Evolutionary conservation across 306 rosid species (phyloP).

Genomic region (Sophora flavescens): DNA sequence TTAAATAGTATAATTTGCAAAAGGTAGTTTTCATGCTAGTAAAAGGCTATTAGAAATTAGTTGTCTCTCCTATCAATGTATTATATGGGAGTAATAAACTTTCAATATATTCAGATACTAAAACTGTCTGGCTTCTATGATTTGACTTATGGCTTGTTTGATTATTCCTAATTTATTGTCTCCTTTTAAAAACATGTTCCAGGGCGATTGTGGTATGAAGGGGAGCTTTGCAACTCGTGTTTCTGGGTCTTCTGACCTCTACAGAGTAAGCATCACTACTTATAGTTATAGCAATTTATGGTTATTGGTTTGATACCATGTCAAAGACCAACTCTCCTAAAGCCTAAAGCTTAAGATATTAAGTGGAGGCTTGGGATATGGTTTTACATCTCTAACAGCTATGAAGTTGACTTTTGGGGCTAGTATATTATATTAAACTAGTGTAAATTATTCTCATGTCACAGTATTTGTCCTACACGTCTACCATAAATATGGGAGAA

Average conservation of each 20-base stretch:
- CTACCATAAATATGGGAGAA: neutral
- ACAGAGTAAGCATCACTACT: slow-evolving; percentile 65
- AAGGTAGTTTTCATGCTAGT: slow-evolving; percentile 26
- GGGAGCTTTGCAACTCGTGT: slow-evolving; percentile 94
- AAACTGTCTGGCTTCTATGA: slow-evolving; percentile 17
- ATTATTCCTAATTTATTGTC: slow-evolving; percentile 29
- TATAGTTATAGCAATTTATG: slow-evolving; percentile 16
- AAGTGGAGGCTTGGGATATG: slow-evolving; percentile 21
- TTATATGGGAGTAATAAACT: slow-evolving; percentile 27
- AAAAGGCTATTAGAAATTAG: slow-evolving; percentile 3
- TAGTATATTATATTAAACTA: slow-evolving; percentile 31
- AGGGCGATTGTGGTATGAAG: slow-evolving; percentile 89
- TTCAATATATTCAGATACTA: neutral
- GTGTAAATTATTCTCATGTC: slow-evolving; percentile 1
- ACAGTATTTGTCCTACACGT: slow-evolving; percentile 7
- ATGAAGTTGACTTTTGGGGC: slow-evolving; percentile 21
- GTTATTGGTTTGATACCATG: neutral
- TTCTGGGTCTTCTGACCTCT: slow-evolving; percentile 95
- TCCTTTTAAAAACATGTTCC: slow-evolving; percentile 41
- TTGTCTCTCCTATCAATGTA: slow-evolving; percentile 26
- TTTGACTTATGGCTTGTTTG: slow-evolving; percentile 40
- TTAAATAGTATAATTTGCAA: slow-evolving; percentile 27
- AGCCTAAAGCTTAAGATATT: slow-evolving; percentile 30
- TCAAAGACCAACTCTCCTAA: slow-evolving; percentile 36
- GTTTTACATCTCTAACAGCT: neutral